Conservation (phyloP, 345 rosid genomes). For the Isatis tinctoria region DNA sequence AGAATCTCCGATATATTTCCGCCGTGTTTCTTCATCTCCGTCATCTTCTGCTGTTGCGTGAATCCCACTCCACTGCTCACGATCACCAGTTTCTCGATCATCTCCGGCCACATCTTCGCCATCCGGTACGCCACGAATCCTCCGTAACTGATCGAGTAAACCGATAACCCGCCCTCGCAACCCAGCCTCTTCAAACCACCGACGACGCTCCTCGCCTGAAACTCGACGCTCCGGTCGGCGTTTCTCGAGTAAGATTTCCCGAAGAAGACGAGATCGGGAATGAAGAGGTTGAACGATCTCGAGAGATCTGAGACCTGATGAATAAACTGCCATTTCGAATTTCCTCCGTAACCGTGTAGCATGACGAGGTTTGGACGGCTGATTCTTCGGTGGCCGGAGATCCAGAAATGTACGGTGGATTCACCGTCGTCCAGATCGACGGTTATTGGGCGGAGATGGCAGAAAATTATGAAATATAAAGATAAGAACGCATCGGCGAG, state of each 20-base stretch:
- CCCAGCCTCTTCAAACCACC: slow-evolving; percentile 59
- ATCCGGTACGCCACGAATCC: slow-evolving; percentile 71
- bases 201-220: slow-evolving; percentile 56
- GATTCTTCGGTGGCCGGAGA: slow-evolving; percentile 43
- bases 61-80: slow-evolving; percentile 58
- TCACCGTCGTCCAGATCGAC: slow-evolving; percentile 46
- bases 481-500: slow-evolving; percentile 38
- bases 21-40: slow-evolving; percentile 43
- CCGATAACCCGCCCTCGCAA: slow-evolving; percentile 28
- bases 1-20: slow-evolving; percentile 45
- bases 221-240: slow-evolving; percentile 40
- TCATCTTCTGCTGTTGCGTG: slow-evolving; percentile 40
- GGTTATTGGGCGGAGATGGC: slow-evolving; percentile 47
- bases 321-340: slow-evolving; percentile 62
- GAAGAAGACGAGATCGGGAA: slow-evolving; percentile 75
- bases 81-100: slow-evolving; percentile 57
- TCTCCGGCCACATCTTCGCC: slow-evolving; percentile 50
- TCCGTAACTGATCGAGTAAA: slow-evolving; percentile 68
- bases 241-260: slow-evolving; percentile 45
- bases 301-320: slow-evolving; percentile 50
- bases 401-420: slow-evolving; percentile 69
- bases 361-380: slow-evolving; percentile 44
- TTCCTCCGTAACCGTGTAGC: slow-evolving; percentile 77
- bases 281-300: slow-evolving; percentile 42
- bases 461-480: slow-evolving; percentile 35